A percentile compares a stretch with the other conserved stretches of the same genome.
phyloP scores from a whole-genome alignment of 495 filamentous ascomycete species.

The Lasiosphaeria hispida region DNA sequence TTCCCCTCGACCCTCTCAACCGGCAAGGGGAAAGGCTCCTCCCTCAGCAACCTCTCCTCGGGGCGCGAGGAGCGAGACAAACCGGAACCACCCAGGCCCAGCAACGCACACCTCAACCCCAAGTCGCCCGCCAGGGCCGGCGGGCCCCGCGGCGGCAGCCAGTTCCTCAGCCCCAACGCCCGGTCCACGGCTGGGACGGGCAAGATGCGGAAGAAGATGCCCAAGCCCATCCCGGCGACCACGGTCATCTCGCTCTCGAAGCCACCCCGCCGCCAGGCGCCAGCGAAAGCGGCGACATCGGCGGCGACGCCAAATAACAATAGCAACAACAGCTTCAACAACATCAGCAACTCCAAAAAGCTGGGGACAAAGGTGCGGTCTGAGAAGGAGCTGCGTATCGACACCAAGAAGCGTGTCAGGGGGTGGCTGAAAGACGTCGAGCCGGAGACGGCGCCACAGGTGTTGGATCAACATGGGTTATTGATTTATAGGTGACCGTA shows the following conservation, averaged over 20 bases:
- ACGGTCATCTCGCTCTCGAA: not conserved
- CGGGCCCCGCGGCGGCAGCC: too few relatives aligned
- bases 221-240: not conserved
- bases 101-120: too few relatives aligned
- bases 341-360: slow-evolving; percentile 11
- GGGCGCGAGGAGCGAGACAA: not conserved
- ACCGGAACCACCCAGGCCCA: too few relatives aligned
- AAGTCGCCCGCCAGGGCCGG: too few relatives aligned
- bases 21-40: slow-evolving; percentile 3
- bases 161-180: too few relatives aligned
- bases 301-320: too few relatives aligned
- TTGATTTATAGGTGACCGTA: slow-evolving; percentile 16
- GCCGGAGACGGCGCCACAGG: not conserved
- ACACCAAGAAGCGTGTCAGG: slow-evolving; percentile 22
- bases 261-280: not conserved
- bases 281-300: too few relatives aligned
- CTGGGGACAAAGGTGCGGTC: slow-evolving; percentile 21
- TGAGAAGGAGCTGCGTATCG: slow-evolving; percentile 28
- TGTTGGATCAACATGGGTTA: slow-evolving; percentile 20
- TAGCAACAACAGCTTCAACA: too few relatives aligned
- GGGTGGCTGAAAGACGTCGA: slow-evolving; percentile 25
- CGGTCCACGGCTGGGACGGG: too few relatives aligned
- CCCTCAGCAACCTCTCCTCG: not conserved
- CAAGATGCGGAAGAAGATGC: too few relatives aligned
- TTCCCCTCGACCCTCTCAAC: slow-evolving; percentile 5